Evolutionary conservation across 352 stramenopile genomes (phyloP).

Genomic region (Halophytophthora polymorphica): DNA sequence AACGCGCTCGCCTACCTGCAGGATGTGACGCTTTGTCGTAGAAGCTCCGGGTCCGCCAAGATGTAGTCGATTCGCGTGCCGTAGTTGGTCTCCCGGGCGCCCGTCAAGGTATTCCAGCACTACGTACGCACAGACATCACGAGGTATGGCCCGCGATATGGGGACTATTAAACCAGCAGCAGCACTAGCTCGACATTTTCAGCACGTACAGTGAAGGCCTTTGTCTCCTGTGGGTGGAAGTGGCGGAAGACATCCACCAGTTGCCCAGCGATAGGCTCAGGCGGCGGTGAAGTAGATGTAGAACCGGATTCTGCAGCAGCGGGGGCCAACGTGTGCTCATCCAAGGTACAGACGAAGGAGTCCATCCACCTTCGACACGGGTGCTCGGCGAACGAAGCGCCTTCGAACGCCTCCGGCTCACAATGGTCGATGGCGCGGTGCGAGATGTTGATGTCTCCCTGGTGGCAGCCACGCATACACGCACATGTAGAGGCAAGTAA

Average conservation of each 20-base stretch:
- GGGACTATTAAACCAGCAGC: not conserved
- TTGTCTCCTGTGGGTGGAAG: slow-evolving; percentile 64
- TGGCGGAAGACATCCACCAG: slow-evolving; percentile 82
- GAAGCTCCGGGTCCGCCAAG: slow-evolving; percentile 54
- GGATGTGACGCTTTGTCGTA: slow-evolving; percentile 36
- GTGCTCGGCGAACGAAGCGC: slow-evolving; percentile 49
- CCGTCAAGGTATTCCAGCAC: slow-evolving; percentile 88
- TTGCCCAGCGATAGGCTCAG: slow-evolving; percentile 1
- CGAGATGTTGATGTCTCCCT: slow-evolving; percentile 85
- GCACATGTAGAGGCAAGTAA: slow-evolving; percentile 2
- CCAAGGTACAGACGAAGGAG: slow-evolving; percentile 24
- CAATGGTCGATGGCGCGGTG: slow-evolving; percentile 82
- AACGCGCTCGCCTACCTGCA: slow-evolving; percentile 43
- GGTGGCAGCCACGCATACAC: not conserved
- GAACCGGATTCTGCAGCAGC: too few species aligned
- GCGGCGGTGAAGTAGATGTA: not conserved
- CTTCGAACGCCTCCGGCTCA: slow-evolving; percentile 34
- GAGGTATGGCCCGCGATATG: too few species aligned
- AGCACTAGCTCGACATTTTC: too few species aligned
- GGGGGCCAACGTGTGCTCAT: too few species aligned
- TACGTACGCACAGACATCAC: slow-evolving; percentile 7
- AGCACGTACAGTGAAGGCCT: slow-evolving; percentile 70
- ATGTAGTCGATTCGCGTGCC: slow-evolving; percentile 91
- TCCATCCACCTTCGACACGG: slow-evolving; percentile 74
- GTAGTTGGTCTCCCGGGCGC: slow-evolving; percentile 87